Evolutionary conservation across 1,284 basidiomycete species (phyloP).

Genomic region (Calocybe gambosa): DNA sequence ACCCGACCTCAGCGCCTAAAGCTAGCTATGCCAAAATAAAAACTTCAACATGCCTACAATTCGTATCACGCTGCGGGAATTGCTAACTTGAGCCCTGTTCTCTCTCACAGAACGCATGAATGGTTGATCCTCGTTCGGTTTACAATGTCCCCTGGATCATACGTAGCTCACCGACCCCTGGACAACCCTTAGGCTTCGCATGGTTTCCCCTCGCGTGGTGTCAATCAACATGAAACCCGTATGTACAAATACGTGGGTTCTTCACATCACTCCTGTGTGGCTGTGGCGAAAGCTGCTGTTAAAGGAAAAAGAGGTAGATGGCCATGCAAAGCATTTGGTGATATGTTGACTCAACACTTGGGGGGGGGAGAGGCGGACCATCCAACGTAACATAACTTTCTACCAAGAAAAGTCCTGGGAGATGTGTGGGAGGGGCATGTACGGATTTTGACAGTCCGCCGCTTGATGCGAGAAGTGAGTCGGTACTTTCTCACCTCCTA

Average conservation of each 20-base stretch:
- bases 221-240: constrained; percentile 2
- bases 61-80: neutral
- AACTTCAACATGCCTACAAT: neutral
- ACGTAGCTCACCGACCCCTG: neutral
- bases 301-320: neutral
- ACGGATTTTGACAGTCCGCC: neutral
- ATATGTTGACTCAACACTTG: neutral
- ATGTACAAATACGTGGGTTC: neutral
- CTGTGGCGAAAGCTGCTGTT: neutral
- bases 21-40: neutral
- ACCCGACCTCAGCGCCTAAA: neutral
- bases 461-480: neutral
- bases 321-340: neutral
- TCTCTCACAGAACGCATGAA: neutral
- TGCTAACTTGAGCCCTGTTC: neutral
- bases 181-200: neutral
- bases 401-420: too few species aligned
- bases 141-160: neutral
- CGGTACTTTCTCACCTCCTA: neutral
- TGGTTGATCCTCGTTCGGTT: neutral
- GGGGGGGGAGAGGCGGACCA: too few species aligned
- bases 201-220: constrained; percentile 1
- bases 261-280: neutral
- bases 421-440: neutral
- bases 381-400: too few species aligned